Evolutionary conservation across 2,329 filamentous ascomycete species (phyloP), one percentile per base, ranked within the genome.

Genomic region (Colletotrichum navitas): DNA sequence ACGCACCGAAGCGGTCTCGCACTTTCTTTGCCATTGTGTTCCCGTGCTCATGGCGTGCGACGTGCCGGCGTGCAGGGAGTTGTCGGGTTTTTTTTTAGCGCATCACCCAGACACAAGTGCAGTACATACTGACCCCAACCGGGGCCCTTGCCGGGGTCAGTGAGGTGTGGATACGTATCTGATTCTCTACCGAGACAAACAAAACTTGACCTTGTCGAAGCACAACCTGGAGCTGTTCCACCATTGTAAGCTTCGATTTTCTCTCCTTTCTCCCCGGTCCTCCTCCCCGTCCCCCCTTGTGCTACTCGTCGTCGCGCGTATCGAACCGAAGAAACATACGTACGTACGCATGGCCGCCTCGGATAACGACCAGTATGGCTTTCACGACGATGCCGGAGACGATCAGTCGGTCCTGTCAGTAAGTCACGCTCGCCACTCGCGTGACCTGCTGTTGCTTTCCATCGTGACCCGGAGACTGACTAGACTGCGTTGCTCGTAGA

Each of bases 401-500:
- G 84, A 86, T 76, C 83, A 83, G 79, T 85, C 85, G 72, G 83
- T 86, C 75, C 75, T 81, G 73, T 81, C 80, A 77, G 80, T 82
- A 77, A 75, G 74, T 74, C 66, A 72, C 34, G 65, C 34, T 66
- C 45, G 56, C 66, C 66, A 54, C 68, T 43, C 47, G 54, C 34
- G 69, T 70, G 73, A 71, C 55, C 49, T 29, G 47, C 29, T 26
- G 45, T 21, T 18, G 52, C 34, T 69, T 66, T 68, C 52, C 68
- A 71, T 55, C 75, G 76, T 56, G 52, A 59, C 34, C 60, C 74
- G 77, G 73, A 34, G 39, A 49, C 66, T 72, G 66, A 72, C 32
- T 41, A 41, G 21, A 49, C 21, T 18, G 26, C n/a, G 8, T 24
- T 70, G 74, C 68, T 74, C 60, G 62, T 77, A 97, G 94, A 91